Percentiles rank a stretch among this genome's conserved stretches.
Evolutionary conservation across 495 filamentous ascomycete genomes (phyloP).

Genomic region (Trichoderma erinaceum): DNA sequence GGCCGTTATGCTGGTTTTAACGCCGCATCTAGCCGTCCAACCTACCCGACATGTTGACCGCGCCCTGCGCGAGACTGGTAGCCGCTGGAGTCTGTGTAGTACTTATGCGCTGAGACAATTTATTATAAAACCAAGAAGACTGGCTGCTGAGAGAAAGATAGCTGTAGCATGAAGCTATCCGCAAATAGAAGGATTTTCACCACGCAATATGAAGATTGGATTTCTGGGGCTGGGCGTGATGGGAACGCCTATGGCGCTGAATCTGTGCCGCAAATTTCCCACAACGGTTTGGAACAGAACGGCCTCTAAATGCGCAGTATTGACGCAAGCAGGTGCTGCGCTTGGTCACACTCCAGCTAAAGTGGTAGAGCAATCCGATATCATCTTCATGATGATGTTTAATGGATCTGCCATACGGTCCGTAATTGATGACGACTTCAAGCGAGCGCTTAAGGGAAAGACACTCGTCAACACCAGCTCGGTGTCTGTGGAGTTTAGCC

Average conservation of each 20-base stretch:
- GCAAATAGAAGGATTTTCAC: not conserved
- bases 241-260: slow-evolving; percentile 19
- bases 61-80: not conserved
- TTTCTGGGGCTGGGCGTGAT: slow-evolving; percentile 19
- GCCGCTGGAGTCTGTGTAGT: not conserved
- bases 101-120: not conserved
- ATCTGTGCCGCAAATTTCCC: slow-evolving; percentile 15
- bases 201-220: slow-evolving; percentile 13
- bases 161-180: not conserved
- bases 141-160: not conserved
- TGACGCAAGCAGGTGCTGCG: slow-evolving; percentile 12
- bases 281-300: slow-evolving; percentile 19
- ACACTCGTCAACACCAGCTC: slow-evolving; percentile 19
- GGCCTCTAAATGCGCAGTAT: slow-evolving; percentile 15
- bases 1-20: not conserved
- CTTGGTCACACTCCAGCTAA: slow-evolving; percentile 14
- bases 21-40: not conserved
- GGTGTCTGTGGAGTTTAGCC: slow-evolving; percentile 18
- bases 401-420: slow-evolving; percentile 16
- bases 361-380: slow-evolving; percentile 17
- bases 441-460: slow-evolving; percentile 15
- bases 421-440: slow-evolving; percentile 16
- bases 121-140: not conserved
- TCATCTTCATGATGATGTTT: slow-evolving; percentile 20
- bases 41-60: not conserved